Percentiles rank a stretch among this genome's conserved stretches.
These are phyloP conservation scores for Nemania abortiva DNA, from an alignment of 2,329 filamentous ascomycete genomes.

Conservation along the genomic window DNA sequence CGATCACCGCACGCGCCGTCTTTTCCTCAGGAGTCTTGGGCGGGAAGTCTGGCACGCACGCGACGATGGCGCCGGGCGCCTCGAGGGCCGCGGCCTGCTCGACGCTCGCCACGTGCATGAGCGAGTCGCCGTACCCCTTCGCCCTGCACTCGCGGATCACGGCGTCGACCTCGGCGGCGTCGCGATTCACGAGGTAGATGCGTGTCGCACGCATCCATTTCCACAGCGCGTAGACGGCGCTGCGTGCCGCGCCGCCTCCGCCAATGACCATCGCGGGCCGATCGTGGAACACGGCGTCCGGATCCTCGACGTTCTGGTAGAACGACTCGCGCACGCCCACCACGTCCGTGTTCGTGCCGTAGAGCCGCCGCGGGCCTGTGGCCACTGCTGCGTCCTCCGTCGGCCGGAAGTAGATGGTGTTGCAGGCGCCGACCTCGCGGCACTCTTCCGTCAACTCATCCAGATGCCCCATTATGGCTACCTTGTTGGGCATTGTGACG, in stretches of 20 bases:
- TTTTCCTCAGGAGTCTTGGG: constrained; percentile 74
- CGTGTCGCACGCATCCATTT: constrained; percentile 74
- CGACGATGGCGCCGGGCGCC: constrained; percentile 74
- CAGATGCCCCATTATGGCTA: constrained; percentile 78
- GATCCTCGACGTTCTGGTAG: constrained; percentile 63
- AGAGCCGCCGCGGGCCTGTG: constrained; percentile 64
- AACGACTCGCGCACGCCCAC: constrained; percentile 82
- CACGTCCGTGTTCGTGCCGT: constrained; percentile 86
- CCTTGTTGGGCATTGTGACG: constrained; percentile 88
- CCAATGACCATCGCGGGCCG: constrained; percentile 80
- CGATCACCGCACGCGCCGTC: constrained; percentile 67
- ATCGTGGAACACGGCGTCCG: constrained; percentile 63
- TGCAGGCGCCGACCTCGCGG: constrained; percentile 79
- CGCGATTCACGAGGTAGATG: constrained; percentile 84
- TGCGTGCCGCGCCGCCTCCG: constrained; percentile 82
- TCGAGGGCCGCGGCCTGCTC: constrained; percentile 70
- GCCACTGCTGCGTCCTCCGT: constrained; percentile 31
- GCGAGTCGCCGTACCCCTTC: constrained; percentile 68
- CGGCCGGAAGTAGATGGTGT: constrained; percentile 78
- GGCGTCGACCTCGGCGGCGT: constrained; percentile 73
- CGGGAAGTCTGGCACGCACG: constrained; percentile 82
- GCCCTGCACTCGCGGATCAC: constrained; percentile 73
- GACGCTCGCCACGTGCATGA: constrained; percentile 72
- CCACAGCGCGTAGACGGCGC: constrained; percentile 79
- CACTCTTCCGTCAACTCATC: constrained; percentile 81